A percentile compares a stretch with the other conserved stretches of the same genome.
These are phyloP conservation scores for Rhizophagus sp. DNA, from an alignment of 192 early-diverging fungal genomes.

Conservation along the genomic window DNA sequence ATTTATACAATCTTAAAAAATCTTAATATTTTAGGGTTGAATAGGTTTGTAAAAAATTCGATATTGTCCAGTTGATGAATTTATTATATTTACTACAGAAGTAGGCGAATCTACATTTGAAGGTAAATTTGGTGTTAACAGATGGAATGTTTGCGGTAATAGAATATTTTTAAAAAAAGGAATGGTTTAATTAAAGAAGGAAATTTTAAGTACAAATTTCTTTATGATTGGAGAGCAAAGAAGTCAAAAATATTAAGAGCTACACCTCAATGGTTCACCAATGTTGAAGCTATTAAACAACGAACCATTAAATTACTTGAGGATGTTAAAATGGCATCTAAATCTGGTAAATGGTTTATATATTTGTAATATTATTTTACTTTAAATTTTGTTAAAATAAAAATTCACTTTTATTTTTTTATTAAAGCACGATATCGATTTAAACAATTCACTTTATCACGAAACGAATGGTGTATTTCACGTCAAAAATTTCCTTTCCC, in stretches of 20 bases:
- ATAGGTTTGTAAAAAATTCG: slow-evolving; percentile 48
- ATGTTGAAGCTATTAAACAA: slow-evolving; percentile 63
- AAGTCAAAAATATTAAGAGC: slow-evolving; percentile 77
- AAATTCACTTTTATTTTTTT: neutral
- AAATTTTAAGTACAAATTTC: slow-evolving; percentile 70
- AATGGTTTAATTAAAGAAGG: slow-evolving; percentile 51
- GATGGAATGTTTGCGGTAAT: slow-evolving; percentile 63
- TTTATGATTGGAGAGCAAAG: slow-evolving; percentile 86
- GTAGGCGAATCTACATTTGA: slow-evolving; percentile 55
- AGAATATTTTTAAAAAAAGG: slow-evolving; percentile 43
- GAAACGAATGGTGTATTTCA: slow-evolving; percentile 85
- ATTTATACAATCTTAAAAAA: neutral
- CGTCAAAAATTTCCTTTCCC: slow-evolving; percentile 77
- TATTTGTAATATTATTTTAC: neutral
- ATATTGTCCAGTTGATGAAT: slow-evolving; percentile 75
- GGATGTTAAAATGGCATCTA: slow-evolving; percentile 60
- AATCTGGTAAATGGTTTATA: slow-evolving; percentile 39
- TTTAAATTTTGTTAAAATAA: neutral
- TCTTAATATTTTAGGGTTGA: slow-evolving; percentile 50
- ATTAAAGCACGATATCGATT: slow-evolving; percentile 47
- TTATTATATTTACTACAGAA: slow-evolving; percentile 67
- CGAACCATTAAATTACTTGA: slow-evolving; percentile 58
- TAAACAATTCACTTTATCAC: slow-evolving; percentile 63
- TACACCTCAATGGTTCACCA: slow-evolving; percentile 84
- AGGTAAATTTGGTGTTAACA: slow-evolving; percentile 59